Base-by-base conservation (phyloP, 805 yeast genomes). In the Starmerella vaccinii region DNA sequence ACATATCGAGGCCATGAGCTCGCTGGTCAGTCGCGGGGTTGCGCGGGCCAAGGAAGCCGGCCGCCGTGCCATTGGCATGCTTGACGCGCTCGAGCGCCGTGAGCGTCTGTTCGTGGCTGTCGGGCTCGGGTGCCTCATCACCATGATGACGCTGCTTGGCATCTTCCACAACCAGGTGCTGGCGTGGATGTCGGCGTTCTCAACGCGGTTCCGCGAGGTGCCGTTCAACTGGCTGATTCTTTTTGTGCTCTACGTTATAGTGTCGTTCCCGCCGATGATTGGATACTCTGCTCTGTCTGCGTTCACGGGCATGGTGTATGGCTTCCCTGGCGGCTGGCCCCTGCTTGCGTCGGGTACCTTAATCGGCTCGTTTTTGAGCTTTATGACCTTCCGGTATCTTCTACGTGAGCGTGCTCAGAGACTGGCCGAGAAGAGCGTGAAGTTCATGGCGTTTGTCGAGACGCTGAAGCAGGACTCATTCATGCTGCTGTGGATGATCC, bases 201-300 rank as follows among this genome's bases (percentile, higher is more conserved):
- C 69, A 6, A 55, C 56, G n/a, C 47, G 52, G 39, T 68, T 67
- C 61, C 56, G 61, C 19, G 56, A 56, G 30, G 57, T 65, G 49
- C 60, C 58, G 21, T 63, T 63, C 18, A 71, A 71, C 39, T 62
- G 68, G 56, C 51, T 68, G 3, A 52, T 70, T 2, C 56, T 89
- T 51, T 75, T 80, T 47, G 16, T 65, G 4, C 63, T 81, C 42
- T 66, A 88, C 3, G 76, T 82, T 57, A 24, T 74, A 1, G 88
- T 89, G 4, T 80, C 92, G 0, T 89, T 90, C 70, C 97, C 98
- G 1, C 98, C 97, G 1, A 56, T 90, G 58, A 65, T 87, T 30
- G 98, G 98, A 1, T 89, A 81, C 67, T 75, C 90, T 4, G 72
- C 81, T 19, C 65, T 84, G 18, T 74, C 82, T 18, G 73, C 83